Evolutionary conservation across 1,284 basidiomycete genomes (phyloP), one percentile per base, ranked within the genome.

Genomic region (Pholiota adiposa): DNA sequence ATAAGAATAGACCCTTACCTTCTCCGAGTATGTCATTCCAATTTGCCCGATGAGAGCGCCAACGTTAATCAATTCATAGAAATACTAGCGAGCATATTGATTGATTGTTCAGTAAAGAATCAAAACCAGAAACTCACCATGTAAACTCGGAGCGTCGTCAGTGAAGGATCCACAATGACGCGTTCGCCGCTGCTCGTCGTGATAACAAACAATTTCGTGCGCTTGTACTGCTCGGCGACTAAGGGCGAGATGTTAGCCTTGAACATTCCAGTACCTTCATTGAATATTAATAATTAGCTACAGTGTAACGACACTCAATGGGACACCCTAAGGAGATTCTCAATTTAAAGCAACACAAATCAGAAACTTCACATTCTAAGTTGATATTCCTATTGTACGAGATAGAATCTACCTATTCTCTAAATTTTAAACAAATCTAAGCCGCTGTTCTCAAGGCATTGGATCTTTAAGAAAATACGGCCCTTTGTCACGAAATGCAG

Each of bases 171-270:
- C 34, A 95, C 85, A 62, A 96, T 88, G 56, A 96, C 92, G 34
- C 87, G 79, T 72, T 94, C 89, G 48, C 93, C 93, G 19, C 71
- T 76, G 62, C 79, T 82, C 1, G 81, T 82, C 3, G 79, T 83
- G 3, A 69, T 58, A 31, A 91, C 74, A 69, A 86, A 89, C 14
- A 81, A 74, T 64, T 81, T 88, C 36, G 78, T 82, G 55, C 79
- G 78, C 61, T 74, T 79, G 70, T 90, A 89, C 70, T 94, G 89
- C 75, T 96, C 90, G 41, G 92, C 92, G 38, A 94, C 81, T 56
- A 94, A 78, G 0, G 92, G 90, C 0, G 88, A 89, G 59, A 92
- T 87, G 70, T 94, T 94, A 0, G 87, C 73, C 76, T 94, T 94
- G 83, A 96, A 93, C 29, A 86, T 81, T 19, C 93, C 93, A 3